These are phyloP conservation scores for Chaetomium cochliodes DNA, from an alignment of 495 filamentous ascomycete species.

Conservation along the genomic window DNA sequence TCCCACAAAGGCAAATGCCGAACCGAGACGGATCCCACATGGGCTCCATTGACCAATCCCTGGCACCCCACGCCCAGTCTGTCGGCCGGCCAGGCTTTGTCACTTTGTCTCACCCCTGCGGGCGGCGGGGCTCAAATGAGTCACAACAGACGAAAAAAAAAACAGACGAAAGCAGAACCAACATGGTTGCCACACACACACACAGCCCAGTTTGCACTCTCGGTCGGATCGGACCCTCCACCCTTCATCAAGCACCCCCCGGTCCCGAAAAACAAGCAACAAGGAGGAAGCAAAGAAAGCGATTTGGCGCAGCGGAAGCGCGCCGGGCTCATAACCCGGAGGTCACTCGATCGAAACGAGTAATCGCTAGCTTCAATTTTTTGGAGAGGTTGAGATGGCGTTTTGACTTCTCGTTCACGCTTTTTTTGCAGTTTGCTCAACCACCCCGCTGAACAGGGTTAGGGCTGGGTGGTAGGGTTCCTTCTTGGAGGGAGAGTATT, in stretches of 20 bases:
- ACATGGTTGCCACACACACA: too few relatives aligned
- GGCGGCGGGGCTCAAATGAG: neutral
- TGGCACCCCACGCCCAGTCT: too few relatives aligned
- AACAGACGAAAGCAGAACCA: too few relatives aligned
- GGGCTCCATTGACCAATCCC: too few relatives aligned
- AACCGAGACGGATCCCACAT: too few relatives aligned
- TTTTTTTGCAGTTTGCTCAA: neutral
- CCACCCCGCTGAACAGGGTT: neutral
- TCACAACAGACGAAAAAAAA: neutral
- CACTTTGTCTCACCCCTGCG: neutral
- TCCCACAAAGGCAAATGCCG: too few relatives aligned
- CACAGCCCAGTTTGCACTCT: too few relatives aligned
- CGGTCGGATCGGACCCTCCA: neutral
- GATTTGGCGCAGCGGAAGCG: constrained; percentile 34
- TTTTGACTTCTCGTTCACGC: neutral
- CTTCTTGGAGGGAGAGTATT: too few relatives aligned
- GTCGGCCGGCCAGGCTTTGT: too few relatives aligned
- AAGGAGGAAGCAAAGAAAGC: constrained; percentile 17
- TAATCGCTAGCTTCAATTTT: constrained; percentile 29
- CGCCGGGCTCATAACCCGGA: constrained; percentile 38
- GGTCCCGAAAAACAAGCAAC: neutral
- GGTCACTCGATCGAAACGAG: constrained; percentile 37
- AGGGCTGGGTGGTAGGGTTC: too few relatives aligned
- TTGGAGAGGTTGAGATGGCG: constrained; percentile 3
- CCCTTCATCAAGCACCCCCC: neutral